These are phyloP conservation scores for Melampsora americana DNA, from an alignment of 1,284 basidiomycete species.

Conservation along the genomic window DNA sequence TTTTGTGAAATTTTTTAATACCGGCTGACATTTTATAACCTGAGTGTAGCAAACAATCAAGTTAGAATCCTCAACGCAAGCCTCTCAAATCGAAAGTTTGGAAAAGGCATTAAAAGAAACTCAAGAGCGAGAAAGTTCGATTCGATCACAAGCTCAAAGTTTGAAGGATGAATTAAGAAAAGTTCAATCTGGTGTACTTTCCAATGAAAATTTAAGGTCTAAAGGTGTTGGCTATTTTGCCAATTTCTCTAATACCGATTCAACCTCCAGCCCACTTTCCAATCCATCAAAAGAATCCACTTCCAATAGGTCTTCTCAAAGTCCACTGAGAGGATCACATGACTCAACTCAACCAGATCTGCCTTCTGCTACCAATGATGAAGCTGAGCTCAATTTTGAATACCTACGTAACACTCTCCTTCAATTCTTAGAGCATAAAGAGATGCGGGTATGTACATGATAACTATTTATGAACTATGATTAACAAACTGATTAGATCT, in stretches of 20 bases:
- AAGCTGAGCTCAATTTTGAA: constrained; percentile 88
- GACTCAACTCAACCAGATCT: constrained; percentile 14
- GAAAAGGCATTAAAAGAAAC: constrained; percentile 4
- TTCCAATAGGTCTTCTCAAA: neutral
- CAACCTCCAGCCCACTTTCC: no score
- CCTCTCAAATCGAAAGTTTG: neutral
- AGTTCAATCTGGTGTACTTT: constrained; percentile 14
- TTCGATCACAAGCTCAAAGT: constrained; percentile 12
- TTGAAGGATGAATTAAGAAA: constrained; percentile 33
- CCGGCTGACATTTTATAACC: neutral
- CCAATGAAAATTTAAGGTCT: constrained; percentile 3
- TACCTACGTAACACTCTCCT: constrained; percentile 89
- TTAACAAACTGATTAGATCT: neutral
- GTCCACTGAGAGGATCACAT: neutral
- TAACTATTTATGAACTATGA: constrained; percentile 50
- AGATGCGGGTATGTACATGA: constrained; percentile 67
- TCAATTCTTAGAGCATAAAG: constrained; percentile 84
- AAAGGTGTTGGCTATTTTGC: constrained; percentile 41
- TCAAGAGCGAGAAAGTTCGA: neutral
- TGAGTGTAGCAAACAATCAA: constrained; percentile 3
- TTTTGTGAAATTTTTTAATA: neutral
- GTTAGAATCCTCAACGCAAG: neutral
- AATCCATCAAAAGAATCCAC: neutral
- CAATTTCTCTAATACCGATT: constrained; percentile 8
- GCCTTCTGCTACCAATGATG: constrained; percentile 59